phyloP scores from a whole-genome alignment of 345 rosid species.

The Boechera stricta region DNA sequence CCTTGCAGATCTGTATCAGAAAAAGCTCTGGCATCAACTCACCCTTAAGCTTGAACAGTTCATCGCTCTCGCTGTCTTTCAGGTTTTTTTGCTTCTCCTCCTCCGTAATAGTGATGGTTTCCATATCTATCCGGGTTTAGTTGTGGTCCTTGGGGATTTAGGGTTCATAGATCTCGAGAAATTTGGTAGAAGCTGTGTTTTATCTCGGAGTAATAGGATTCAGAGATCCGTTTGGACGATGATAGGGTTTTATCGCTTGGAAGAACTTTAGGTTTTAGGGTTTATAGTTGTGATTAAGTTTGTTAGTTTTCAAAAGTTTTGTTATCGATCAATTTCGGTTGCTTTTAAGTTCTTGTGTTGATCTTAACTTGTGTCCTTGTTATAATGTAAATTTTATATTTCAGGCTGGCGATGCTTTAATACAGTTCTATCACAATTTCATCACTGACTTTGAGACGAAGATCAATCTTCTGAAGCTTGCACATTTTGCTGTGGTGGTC shows the following conservation, averaged over 20 bases:
- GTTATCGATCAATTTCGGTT: background rate
- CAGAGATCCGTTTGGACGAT: background rate
- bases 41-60: slow-evolving; percentile 97
- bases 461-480: slow-evolving; percentile 97
- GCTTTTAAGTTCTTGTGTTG: slow-evolving; percentile 6
- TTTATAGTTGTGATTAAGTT: slow-evolving; percentile 15
- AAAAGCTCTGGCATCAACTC: slow-evolving; percentile 99
- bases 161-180: slow-evolving; percentile 41
- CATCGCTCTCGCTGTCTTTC: slow-evolving; percentile 81
- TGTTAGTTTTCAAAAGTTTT: slow-evolving; percentile 1
- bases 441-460: slow-evolving; percentile 97
- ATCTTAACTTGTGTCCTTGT: slow-evolving; percentile 4
- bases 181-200: background rate
- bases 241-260: background rate
- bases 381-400: slow-evolving; percentile 10
- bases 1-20: slow-evolving; percentile 93
- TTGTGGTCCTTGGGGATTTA: background rate
- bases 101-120: background rate
- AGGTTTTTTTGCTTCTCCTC: slow-evolving; percentile 52
- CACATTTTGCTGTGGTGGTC: slow-evolving; percentile 91
- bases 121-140: background rate
- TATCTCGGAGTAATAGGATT: background rate
- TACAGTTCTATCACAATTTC: slow-evolving; percentile 89
- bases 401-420: slow-evolving; percentile 94
- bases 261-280: slow-evolving; percentile 15